These are phyloP conservation scores for Mycena rosella DNA, from an alignment of 768 basidiomycete genomes.

Conservation along the genomic window DNA sequence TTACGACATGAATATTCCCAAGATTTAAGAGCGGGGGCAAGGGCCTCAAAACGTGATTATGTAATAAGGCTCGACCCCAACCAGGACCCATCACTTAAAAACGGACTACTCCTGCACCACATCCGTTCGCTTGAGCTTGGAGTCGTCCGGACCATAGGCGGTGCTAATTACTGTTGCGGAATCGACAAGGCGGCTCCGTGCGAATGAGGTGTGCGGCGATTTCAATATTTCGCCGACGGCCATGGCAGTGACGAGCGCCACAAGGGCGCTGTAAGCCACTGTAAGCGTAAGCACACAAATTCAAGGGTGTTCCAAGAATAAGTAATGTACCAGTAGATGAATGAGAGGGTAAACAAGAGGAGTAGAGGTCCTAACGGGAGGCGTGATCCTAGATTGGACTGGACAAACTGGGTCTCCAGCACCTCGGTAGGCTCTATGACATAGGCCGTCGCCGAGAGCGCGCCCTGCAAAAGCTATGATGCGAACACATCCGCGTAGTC, in stretches of 20 bases:
- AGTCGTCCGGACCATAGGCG: slow-evolving; percentile 14
- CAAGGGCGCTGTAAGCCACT: neutral
- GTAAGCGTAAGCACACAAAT: neutral
- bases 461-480: slow-evolving; percentile 1
- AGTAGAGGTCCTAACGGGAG: slow-evolving; percentile 3
- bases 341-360: neutral
- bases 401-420: neutral
- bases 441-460: slow-evolving; percentile 17
- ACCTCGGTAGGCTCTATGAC: neutral
- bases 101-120: neutral
- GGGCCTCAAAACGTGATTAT: too few relatives aligned
- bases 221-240: slow-evolving; percentile 1
- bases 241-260: neutral
- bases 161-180: slow-evolving; percentile 14
- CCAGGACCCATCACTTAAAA: too few relatives aligned
- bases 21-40: too few relatives aligned
- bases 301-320: neutral
- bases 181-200: slow-evolving; percentile 9
- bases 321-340: slow-evolving; percentile 7
- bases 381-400: neutral
- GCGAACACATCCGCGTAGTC: slow-evolving; percentile 15
- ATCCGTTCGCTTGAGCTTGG: neutral
- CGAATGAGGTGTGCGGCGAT: neutral
- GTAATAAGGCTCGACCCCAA: too few relatives aligned
- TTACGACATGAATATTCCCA: too few relatives aligned